Evolutionary conservation across 78 protist species (phyloP).

Genomic region (Acrasis kona): DNA sequence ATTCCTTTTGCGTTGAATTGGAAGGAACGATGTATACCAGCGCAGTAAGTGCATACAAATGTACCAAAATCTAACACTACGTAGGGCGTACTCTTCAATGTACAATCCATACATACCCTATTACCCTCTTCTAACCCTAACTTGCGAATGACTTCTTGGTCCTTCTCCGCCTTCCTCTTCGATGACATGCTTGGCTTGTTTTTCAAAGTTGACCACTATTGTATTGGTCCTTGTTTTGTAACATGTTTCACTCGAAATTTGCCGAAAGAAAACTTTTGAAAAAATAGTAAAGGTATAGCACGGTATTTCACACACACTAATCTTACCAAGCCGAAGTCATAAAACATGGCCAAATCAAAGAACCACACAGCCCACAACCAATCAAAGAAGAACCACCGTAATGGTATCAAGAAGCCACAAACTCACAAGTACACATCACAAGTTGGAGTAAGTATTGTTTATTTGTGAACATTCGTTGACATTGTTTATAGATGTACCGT

Average conservation of each 20-base stretch:
- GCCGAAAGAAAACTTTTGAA: neutral
- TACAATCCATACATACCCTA: neutral
- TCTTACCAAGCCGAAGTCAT: too few relatives aligned
- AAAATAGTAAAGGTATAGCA: neutral
- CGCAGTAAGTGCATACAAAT: neutral
- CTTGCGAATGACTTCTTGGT: neutral
- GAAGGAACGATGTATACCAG: neutral
- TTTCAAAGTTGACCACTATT: too few relatives aligned
- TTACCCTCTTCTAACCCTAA: neutral
- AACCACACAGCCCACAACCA: constrained; percentile 86
- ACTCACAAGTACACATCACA: neutral
- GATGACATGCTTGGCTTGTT: too few relatives aligned
- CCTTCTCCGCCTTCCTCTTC: neutral
- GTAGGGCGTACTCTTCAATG: neutral
- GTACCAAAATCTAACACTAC: neutral
- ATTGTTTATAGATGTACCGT: neutral
- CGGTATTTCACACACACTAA: neutral
- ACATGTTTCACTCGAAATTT: neutral
- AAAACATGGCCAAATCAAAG: constrained; percentile 81
- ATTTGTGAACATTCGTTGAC: neutral
- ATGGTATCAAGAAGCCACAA: constrained; percentile 79
- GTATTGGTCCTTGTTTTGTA: neutral
- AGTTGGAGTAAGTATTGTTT: neutral
- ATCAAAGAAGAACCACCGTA: constrained; percentile 71
- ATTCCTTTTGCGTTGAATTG: neutral